Conservation (phyloP, 371 early-diverging fungal species). For the Mortierella sp. region DNA sequence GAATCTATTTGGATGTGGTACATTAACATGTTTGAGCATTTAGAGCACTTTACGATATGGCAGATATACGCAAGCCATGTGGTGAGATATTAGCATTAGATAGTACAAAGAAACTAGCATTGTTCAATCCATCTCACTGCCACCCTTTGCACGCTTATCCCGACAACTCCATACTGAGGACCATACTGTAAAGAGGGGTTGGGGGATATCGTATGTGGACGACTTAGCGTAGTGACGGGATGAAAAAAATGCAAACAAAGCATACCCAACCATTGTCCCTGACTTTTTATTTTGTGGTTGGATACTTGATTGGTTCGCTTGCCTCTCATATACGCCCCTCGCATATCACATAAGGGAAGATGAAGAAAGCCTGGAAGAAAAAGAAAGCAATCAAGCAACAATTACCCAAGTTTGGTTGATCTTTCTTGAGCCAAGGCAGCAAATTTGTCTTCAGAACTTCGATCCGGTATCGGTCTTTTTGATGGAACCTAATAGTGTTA, state of each 20-base stretch:
- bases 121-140: no score
- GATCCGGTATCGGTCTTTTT: constrained; percentile 49
- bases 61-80: not conserved
- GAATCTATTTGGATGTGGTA: constrained; percentile 23
- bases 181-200: not conserved
- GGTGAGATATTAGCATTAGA: no score
- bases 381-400: not conserved
- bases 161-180: not conserved
- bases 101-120: no score
- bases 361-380: no score
- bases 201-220: not conserved
- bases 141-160: not conserved
- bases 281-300: not conserved
- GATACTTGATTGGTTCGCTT: not conserved
- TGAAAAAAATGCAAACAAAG: constrained; percentile 17
- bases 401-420: constrained; percentile 47
- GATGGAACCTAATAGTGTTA: constrained; percentile 45
- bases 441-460: constrained; percentile 47
- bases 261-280: constrained; percentile 4
- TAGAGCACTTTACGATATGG: not conserved
- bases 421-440: constrained; percentile 47
- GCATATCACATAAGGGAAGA: not conserved
- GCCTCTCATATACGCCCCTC: not conserved
- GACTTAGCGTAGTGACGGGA: constrained; percentile 17
- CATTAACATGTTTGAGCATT: not conserved